These are phyloP conservation scores for Wakefieldia striispora DNA, from an alignment of 768 basidiomycete species.

Conservation along the genomic window DNA sequence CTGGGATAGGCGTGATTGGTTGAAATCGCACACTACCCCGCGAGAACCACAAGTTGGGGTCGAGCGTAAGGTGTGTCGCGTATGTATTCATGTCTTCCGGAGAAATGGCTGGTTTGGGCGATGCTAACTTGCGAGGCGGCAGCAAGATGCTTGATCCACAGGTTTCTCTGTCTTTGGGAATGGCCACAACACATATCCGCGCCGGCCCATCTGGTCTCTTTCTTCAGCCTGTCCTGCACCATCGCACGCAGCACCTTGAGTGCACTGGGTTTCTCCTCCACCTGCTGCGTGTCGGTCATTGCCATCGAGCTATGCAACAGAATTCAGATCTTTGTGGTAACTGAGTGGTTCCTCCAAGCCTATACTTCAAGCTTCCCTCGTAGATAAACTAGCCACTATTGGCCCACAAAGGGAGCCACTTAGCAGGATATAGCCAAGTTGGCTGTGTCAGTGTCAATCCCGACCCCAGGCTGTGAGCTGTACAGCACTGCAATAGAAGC, in stretches of 20 bases:
- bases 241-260: constrained; percentile 9
- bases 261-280: constrained; percentile 6
- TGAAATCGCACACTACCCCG: constrained; percentile 19
- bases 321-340: too few species aligned
- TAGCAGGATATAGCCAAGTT: too few species aligned
- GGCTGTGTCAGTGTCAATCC: too few species aligned
- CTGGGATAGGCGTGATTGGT: constrained; percentile 26
- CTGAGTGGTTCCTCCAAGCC: too few species aligned
- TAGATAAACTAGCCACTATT: too few species aligned
- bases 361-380: too few species aligned
- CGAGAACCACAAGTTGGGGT: constrained; percentile 22
- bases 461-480: too few species aligned
- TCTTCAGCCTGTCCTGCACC: constrained; percentile 19
- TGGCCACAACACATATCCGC: not conserved
- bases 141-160: not conserved
- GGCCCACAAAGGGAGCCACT: too few species aligned
- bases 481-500: too few species aligned
- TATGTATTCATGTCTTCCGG: constrained; percentile 16
- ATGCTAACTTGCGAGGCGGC: not conserved
- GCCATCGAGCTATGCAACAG: too few species aligned
- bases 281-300: constrained; percentile 2
- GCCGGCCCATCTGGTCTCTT: constrained; percentile 11
- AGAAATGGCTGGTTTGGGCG: not conserved
- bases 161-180: not conserved
- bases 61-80: constrained; percentile 31